Evolutionary conservation across 2,329 filamentous ascomycete genomes (phyloP).

Genomic region (Alternaria arbusti): DNA sequence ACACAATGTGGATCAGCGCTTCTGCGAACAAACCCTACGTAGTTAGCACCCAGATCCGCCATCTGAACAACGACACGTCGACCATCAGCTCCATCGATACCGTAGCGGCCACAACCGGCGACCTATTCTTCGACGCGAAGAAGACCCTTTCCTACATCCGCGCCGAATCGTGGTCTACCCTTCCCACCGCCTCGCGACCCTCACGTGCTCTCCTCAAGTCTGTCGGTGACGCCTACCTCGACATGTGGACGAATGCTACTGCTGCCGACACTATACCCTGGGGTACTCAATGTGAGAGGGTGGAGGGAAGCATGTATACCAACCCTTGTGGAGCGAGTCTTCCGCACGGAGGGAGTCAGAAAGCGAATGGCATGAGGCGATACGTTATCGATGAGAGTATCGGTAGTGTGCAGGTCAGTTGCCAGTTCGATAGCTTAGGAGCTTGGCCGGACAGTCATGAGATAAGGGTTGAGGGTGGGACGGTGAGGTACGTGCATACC

Average conservation of each 20-base stretch:
- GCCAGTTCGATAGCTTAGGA: slow-evolving; percentile 39
- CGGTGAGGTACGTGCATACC: slow-evolving; percentile 42
- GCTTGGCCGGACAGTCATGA: slow-evolving; percentile 39
- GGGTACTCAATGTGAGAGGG: slow-evolving; percentile 38
- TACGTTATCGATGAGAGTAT: slow-evolving; percentile 39
- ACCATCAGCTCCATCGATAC: slow-evolving; percentile 36
- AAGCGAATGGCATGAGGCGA: slow-evolving; percentile 35
- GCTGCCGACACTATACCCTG: slow-evolving; percentile 38
- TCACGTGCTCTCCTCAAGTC: slow-evolving; percentile 35
- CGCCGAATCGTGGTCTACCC: slow-evolving; percentile 32
- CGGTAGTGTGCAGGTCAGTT: slow-evolving; percentile 39
- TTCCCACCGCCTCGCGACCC: slow-evolving; percentile 24
- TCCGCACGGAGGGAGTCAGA: slow-evolving; percentile 32
- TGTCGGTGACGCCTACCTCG: slow-evolving; percentile 36
- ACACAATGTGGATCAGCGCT: slow-evolving; percentile 37
- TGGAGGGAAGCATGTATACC: slow-evolving; percentile 33
- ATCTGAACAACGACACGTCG: slow-evolving; percentile 28
- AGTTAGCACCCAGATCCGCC: slow-evolving; percentile 36
- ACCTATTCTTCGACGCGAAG: slow-evolving; percentile 39
- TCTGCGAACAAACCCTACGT: slow-evolving; percentile 33
- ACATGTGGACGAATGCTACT: slow-evolving; percentile 42
- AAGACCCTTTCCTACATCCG: slow-evolving; percentile 36
- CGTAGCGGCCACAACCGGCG: slow-evolving; percentile 36
- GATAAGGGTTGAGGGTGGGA: slow-evolving; percentile 34
- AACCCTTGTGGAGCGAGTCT: slow-evolving; percentile 34